Evolutionary conservation across 2,329 filamentous ascomycete species (phyloP), one percentile per base, ranked within the genome.

Genomic region (Trichophaea hybrida): DNA sequence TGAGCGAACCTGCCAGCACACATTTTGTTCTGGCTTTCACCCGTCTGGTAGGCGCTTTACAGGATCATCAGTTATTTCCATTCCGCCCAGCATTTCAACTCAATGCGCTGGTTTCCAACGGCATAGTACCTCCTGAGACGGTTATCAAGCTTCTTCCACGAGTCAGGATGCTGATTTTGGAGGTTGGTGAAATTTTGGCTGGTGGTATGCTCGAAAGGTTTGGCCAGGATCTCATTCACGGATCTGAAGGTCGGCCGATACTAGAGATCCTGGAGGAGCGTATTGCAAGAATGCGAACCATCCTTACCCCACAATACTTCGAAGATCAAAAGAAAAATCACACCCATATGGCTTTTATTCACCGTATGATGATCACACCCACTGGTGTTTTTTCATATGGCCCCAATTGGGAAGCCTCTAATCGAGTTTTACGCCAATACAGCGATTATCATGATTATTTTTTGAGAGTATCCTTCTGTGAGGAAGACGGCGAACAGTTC

Each of bases 381-480:
- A 77, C 79, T 0, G 75, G 79, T 1, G 74, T 80, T 17, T 75
- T 74, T 17, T 73, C 85, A 0, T 73, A 75, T 6, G 83, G 83
- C 0, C 83, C 83, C 0, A 81, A 84, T 54, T 73, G 78, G 0
- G 85, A 88, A 68, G 79, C 78, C 5, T 83, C 80, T 60, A 89
- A 89, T 67, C 76, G 84, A 4, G 80, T 90, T 2, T 73, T 90
- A 13, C 79, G 86, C n/a, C 80, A 80, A 63, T 87, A 82, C 63
- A 70, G 76, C 0, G 67, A 77, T 0, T 74, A 82, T 58, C 77
- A 77, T 1, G 79, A 85, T 50, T 76, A 78, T 65, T 89, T 89
- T 65, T 68, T 87, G 0, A 78, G 87, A 0, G 84, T 90, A 0
- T 77, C 81, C 5, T 89, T 93, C 66, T 77, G 77, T 34, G 87